Evolutionary conservation across 768 basidiomycete genomes (phyloP), one percentile per base, ranked within the genome.

Genomic region (Boletus patriciae): DNA sequence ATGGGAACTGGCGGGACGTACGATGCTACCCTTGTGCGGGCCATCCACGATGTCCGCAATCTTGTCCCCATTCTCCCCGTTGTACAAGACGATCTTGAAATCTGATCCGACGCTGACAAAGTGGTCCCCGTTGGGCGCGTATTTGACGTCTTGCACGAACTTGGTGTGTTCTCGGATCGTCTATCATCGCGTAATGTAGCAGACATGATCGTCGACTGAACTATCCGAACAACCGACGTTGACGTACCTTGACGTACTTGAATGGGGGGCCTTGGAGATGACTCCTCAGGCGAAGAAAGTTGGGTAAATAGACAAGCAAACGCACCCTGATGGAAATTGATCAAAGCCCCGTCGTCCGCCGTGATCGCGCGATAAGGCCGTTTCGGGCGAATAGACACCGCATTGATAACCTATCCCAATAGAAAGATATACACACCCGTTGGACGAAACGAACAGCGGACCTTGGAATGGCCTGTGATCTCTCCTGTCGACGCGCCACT

Each of bases 91-190:
- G 23, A 90, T 74, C 75, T 88, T 96, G 33, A 79, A 81, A 70
- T 98, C 96, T 6, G 91, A 89, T 21, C 93, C 96, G 37, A 91
- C 94, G 55, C 92, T 94, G 15, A 84, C 88, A 66, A 98, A 95
- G 42, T 85, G 76, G 41, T 88, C 84, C 2, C 96, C 96, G 11
- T 87, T 87, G 0, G 86, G 85, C 0, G 93, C 80, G 68, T 86
- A 98, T 52, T 84, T 83, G 36, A 98, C 83, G 58, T 96, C 93
- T 73, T 96, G 92, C 16, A 98, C 90, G 66, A 95, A 97, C 70
- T 89, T 92, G 15, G 86, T 88, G 70, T 98, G 96, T 3, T 87
- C 88, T 71, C 84, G 87, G 74, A 97, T 88, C 12, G 86, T 83
- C 89, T 92, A n/a, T 29, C 10, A 13, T 45, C 7, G 15, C 10